These are phyloP conservation scores for Mycena pura DNA, from an alignment of 768 basidiomycete species.

Conservation along the genomic window DNA sequence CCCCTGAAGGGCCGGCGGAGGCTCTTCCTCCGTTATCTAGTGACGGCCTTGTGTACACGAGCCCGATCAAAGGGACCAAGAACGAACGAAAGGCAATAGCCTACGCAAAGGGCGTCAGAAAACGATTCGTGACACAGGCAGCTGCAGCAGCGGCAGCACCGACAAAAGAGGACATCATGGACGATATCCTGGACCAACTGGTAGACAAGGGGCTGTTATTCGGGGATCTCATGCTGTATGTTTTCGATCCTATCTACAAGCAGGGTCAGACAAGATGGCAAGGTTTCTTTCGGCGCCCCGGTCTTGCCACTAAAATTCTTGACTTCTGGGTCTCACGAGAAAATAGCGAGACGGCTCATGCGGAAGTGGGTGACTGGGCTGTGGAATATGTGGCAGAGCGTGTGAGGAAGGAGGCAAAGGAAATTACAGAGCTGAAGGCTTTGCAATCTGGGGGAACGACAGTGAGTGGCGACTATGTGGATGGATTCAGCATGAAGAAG, in stretches of 20 bases:
- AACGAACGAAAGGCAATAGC: background rate
- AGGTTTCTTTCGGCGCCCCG: slow-evolving; percentile 30
- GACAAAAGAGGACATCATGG: background rate
- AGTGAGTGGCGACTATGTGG: slow-evolving; percentile 18
- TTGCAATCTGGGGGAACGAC: slow-evolving; percentile 23
- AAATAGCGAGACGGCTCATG: slow-evolving; percentile 23
- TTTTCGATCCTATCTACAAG: slow-evolving; percentile 33
- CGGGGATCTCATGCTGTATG: slow-evolving; percentile 31
- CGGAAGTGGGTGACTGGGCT: slow-evolving; percentile 32
- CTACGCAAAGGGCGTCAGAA: background rate
- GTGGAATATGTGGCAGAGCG: slow-evolving; percentile 23
- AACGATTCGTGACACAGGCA: background rate
- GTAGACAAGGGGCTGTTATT: slow-evolving; percentile 13
- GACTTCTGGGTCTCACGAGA: slow-evolving; percentile 33
- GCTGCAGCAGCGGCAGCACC: background rate
- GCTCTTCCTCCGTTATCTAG: slow-evolving; percentile 7
- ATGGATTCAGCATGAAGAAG: slow-evolving; percentile 12
- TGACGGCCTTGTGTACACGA: slow-evolving; percentile 1
- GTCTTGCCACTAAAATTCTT: slow-evolving; percentile 27
- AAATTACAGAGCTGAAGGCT: slow-evolving; percentile 20
- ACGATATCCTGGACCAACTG: slow-evolving; percentile 9
- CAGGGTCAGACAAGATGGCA: slow-evolving; percentile 28
- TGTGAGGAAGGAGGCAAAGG: slow-evolving; percentile 28
- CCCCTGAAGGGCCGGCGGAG: background rate
- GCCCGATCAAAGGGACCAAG: slow-evolving; percentile 9